These are phyloP conservation scores for Gelatoporia subvermispora DNA, from an alignment of 768 basidiomycete species.

Conservation along the genomic window DNA sequence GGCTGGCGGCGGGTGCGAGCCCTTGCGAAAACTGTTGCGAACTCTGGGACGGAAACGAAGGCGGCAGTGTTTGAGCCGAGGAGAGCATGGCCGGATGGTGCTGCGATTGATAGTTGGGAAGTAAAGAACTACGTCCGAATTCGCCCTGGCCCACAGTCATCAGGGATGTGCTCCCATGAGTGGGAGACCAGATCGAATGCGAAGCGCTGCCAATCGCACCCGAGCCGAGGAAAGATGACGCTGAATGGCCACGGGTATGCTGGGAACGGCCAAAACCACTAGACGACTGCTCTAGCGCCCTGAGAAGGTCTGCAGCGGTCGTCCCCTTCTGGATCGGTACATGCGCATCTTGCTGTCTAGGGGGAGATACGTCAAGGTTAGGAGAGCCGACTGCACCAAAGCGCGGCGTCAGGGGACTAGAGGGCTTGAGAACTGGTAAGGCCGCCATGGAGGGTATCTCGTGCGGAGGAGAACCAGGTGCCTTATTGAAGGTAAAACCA, in stretches of 20 bases:
- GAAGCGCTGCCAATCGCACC: constrained; percentile 21
- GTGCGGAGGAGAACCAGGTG: constrained; percentile 19
- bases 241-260: constrained; percentile 21
- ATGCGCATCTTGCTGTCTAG: constrained; percentile 12
- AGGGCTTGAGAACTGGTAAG: constrained; percentile 1
- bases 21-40: neutral
- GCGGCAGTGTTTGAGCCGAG: neutral
- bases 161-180: constrained; percentile 38
- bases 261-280: constrained; percentile 13
- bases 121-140: neutral
- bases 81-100: neutral
- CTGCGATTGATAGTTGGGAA: constrained; percentile 2
- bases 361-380: constrained; percentile 20
- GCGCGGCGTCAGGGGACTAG: constrained; percentile 4
- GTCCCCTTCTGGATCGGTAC: constrained; percentile 27
- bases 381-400: constrained; percentile 14
- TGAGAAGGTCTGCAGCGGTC: constrained; percentile 66
- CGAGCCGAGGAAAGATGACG: constrained; percentile 48
- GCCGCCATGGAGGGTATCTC: neutral
- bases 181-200: constrained; percentile 59
- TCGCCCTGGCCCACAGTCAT: constrained; percentile 6
- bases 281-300: constrained; percentile 37
- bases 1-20: neutral
- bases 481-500: constrained; percentile 4
- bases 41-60: neutral